Conservation (phyloP, 805 yeast species). For the Monosporozyma unispora region DNA sequence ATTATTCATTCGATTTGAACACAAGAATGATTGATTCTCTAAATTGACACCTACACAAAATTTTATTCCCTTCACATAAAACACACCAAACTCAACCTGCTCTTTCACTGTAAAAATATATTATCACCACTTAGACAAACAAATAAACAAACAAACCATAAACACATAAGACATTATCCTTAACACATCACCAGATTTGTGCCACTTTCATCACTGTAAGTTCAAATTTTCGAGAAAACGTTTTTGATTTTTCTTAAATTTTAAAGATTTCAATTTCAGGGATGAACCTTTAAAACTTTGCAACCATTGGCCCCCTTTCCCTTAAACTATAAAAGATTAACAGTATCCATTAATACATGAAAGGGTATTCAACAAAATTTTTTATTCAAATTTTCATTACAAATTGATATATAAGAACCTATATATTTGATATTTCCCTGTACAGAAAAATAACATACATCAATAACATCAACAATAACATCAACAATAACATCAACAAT, state of each 20-base stretch:
- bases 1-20: conserved; percentile 52
- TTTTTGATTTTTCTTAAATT: neutral
- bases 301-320: neutral
- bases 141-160: no score
- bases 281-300: neutral
- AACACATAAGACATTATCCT: no score
- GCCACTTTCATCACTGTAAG: neutral
- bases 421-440: no score
- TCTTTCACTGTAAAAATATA: no score
- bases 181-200: neutral
- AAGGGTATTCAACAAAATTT: no score
- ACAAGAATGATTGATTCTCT: neutral
- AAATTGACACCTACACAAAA: no score
- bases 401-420: no score
- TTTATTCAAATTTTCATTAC: no score
- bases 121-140: no score
- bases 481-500: no score
- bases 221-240: neutral
- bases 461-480: no score
- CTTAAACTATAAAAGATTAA: neutral
- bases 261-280: neutral
- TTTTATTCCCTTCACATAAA: neutral
- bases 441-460: neutral
- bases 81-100: neutral
- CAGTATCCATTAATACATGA: no score